phyloP scores from a whole-genome alignment of 2,329 filamentous ascomycete species.

The Xylariaceae sp. region DNA sequence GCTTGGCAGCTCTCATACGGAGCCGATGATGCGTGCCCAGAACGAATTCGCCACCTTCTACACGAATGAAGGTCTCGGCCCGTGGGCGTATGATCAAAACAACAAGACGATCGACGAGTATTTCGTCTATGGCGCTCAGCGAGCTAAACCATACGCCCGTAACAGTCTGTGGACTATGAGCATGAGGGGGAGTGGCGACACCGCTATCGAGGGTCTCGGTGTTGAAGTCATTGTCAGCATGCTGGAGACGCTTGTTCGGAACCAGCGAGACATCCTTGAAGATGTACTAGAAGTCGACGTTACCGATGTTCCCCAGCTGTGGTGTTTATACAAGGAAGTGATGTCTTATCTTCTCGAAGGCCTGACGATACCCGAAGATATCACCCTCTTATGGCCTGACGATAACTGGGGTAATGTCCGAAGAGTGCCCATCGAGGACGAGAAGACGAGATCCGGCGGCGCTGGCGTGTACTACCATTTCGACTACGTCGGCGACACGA shows the following conservation, averaged over 20 bases:
- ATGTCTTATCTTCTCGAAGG: conserved; percentile 69
- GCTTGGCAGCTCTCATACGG: conserved; percentile 72
- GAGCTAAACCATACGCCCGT: conserved; percentile 67
- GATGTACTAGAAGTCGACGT: conserved; percentile 57
- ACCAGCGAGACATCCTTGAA: conserved; percentile 61
- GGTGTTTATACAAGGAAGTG: conserved; percentile 77
- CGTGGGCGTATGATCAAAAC: conserved; percentile 72
- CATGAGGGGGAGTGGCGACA: conserved; percentile 73
- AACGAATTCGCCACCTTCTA: conserved; percentile 59
- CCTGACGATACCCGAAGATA: conserved; percentile 60
- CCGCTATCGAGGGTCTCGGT: conserved; percentile 58
- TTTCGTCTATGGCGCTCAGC: conserved; percentile 66
- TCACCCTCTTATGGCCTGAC: conserved; percentile 65
- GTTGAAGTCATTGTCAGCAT: conserved; percentile 58
- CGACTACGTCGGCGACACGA: conserved; percentile 60
- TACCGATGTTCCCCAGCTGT: conserved; percentile 64
- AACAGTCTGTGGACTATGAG: conserved; percentile 67
- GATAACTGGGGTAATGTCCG: conserved; percentile 66
- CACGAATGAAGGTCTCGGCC: conserved; percentile 47
- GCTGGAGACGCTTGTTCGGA: conserved; percentile 61
- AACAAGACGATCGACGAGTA: conserved; percentile 69
- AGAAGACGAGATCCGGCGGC: conserved; percentile 56
- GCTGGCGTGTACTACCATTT: conserved; percentile 62
- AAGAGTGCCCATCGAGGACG: conserved; percentile 57
- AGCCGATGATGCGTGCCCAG: conserved; percentile 68